phyloP scores from a whole-genome alignment of 768 basidiomycete genomes.

The Termitomyces sp. region DNA sequence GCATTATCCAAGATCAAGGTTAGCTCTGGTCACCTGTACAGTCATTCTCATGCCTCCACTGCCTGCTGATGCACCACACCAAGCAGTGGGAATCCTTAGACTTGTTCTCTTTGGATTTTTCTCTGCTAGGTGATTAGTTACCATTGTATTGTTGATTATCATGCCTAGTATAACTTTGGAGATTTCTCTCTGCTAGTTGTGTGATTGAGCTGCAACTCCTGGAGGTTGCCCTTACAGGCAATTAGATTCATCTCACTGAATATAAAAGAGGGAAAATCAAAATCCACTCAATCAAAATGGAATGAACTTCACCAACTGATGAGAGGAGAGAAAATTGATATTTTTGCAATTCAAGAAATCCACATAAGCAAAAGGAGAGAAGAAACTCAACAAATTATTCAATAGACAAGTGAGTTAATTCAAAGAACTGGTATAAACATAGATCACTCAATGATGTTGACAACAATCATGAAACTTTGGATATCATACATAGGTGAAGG shows the following conservation, averaged over 20 bases:
- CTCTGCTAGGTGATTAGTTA: no score
- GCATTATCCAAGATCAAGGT: no score
- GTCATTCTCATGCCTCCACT: no score
- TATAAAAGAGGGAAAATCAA: background rate
- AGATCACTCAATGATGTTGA: background rate
- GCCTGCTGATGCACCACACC: no score
- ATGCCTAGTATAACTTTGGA: no score
- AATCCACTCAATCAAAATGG: background rate
- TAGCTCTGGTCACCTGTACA: no score
- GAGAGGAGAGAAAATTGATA: constrained; percentile 2
- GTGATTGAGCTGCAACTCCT: no score
- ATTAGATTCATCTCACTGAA: background rate
- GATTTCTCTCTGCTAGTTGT: no score
- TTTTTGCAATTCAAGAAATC: background rate
- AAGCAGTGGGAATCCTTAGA: no score
- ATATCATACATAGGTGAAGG: background rate
- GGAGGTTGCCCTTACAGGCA: no score
- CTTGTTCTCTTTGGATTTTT: no score
- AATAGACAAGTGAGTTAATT: constrained; percentile 2
- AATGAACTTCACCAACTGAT: constrained; percentile 13
- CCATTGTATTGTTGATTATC: no score
- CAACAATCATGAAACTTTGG: fast-evolving
- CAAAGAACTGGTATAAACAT: background rate
- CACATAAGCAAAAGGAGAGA: background rate
- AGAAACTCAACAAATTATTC: constrained; percentile 2